phyloP scores from a whole-genome alignment of 23 red algal genomes.

The Gracilaria domingensis region DNA sequence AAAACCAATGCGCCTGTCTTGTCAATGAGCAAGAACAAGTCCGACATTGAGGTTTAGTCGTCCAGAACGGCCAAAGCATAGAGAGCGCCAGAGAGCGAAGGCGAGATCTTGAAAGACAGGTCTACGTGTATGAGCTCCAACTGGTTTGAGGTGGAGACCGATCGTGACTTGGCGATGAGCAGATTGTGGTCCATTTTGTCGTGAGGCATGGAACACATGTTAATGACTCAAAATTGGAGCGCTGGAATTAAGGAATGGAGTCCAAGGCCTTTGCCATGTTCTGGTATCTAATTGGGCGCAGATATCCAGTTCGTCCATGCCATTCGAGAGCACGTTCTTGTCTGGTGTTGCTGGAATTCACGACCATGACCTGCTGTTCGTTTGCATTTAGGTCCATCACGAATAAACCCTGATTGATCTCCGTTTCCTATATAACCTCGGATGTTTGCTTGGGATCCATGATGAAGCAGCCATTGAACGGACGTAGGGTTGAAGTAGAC shows the following conservation, averaged over 20 bases:
- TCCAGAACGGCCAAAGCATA: not conserved
- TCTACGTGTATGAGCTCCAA: slow-evolving; percentile 23
- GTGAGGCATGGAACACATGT: not conserved
- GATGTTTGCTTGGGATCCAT: too few relatives aligned
- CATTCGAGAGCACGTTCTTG: too few relatives aligned
- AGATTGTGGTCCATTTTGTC: not conserved
- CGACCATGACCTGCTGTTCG: too few relatives aligned
- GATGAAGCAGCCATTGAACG: too few relatives aligned
- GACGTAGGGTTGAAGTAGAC: too few relatives aligned
- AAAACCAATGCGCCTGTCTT: not conserved
- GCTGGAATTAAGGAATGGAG: not conserved
- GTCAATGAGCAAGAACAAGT: slow-evolving; percentile 8
- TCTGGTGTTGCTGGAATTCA: too few relatives aligned
- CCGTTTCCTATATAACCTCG: too few relatives aligned
- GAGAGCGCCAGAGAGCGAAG: not conserved
- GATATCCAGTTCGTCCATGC: too few relatives aligned
- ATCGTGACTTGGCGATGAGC: not conserved
- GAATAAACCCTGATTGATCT: too few relatives aligned
- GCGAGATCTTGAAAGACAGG: not conserved
- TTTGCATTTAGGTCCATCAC: too few relatives aligned
- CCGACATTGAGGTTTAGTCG: not conserved
- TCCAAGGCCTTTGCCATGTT: not conserved
- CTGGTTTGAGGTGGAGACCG: not conserved
- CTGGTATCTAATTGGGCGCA: not conserved
- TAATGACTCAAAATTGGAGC: not conserved